Base-by-base conservation (phyloP, 805 yeast species). In the Saturnispora galanensis region DNA sequence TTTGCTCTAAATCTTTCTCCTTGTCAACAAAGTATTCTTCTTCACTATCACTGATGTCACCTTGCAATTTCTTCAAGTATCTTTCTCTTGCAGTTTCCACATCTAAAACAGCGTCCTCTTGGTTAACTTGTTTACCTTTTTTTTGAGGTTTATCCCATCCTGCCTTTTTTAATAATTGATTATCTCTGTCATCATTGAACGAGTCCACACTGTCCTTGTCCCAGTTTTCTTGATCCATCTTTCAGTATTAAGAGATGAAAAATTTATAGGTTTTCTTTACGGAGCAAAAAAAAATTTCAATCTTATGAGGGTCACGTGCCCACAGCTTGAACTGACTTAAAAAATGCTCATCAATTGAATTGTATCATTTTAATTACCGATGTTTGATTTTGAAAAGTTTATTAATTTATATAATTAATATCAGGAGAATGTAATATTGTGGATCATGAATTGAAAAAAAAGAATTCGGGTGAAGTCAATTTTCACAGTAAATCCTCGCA, bases 171-270 rank as follows among this genome's bases (percentile, higher is more conserved):
- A 80, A 62, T 39, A 80, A 54, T 10, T 79, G 57, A 55, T 74
- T 70, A 54, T 81, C 87, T 52, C 68, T 69, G 43, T 73, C 75
- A 6, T 74, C 72, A 50, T 77, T 78, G 60, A 81, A 83, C 10
- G 74, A 76, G 54, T 83, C 90, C 9, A 82, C 79, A 52, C 82
- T 89, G 58, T 78, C 77, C 29, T 74, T 56, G 1, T 77, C 84
- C 49, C 73, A 65, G 5, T 67, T 69, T 44, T 59, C 60, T 28
- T 52, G 53, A 11, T 53, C 56, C 31, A 58, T 55, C 38, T 50
- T 54, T 38, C 45, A 4, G 33, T 18, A 33, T 10, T 18, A 35
- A 35, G 37, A 12, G 37, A 13, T 12, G 26, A 18, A 18, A 11
- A 36, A 36, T 36, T 16, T 21, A 26, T 17, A 35, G 2, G 8